These are phyloP conservation scores for Sporobolus alterniflorus DNA, from an alignment of 202 grass and related monocot species.

Conservation along the genomic window DNA sequence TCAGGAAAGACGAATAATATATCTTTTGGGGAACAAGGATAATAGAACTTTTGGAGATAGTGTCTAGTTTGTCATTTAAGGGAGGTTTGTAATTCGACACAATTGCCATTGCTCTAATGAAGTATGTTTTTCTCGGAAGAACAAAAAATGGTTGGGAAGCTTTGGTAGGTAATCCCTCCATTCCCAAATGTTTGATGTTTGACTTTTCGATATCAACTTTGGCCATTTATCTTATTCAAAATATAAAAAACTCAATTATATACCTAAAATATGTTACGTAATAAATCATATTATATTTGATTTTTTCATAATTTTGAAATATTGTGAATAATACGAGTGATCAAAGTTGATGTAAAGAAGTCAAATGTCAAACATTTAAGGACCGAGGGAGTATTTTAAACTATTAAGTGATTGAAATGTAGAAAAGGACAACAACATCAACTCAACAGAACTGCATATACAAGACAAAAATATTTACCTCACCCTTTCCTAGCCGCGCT, in stretches of 20 bases:
- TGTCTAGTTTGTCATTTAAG: not conserved
- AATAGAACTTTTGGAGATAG: not conserved
- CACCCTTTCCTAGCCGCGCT: conserved; percentile 91
- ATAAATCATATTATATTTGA: too few species aligned
- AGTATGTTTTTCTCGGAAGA: not conserved
- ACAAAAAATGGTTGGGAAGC: not conserved
- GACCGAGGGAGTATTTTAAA: too few species aligned
- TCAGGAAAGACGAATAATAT: not conserved
- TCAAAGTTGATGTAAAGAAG: too few species aligned
- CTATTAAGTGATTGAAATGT: not conserved
- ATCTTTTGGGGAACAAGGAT: not conserved
- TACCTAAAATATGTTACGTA: too few species aligned
- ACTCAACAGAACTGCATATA: not conserved
- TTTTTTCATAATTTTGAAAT: too few species aligned
- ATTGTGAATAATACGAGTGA: too few species aligned
- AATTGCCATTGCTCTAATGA: not conserved
- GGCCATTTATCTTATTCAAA: too few species aligned
- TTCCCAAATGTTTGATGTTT: too few species aligned
- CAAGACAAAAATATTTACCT: conserved; percentile 54
- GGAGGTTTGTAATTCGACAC: not conserved
- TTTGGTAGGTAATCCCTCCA: not conserved
- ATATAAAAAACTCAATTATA: too few species aligned
- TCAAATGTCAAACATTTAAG: too few species aligned
- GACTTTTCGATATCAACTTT: too few species aligned
- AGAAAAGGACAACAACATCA: not conserved